phyloP scores from a whole-genome alignment of 805 yeast genomes.

The Vanderwaltozyma yarrowii region DNA sequence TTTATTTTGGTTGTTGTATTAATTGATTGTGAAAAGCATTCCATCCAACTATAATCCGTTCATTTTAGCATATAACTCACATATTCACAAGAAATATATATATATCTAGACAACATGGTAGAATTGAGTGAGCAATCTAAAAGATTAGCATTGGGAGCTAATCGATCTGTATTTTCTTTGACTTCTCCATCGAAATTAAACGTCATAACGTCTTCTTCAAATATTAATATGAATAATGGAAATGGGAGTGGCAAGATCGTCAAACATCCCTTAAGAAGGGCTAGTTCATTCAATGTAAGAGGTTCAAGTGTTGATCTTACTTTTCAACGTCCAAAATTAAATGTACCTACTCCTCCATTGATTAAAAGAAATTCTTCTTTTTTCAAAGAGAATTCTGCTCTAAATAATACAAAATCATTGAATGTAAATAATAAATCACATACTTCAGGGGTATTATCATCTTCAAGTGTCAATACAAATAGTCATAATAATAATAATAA shows the following conservation, averaged over 20 bases:
- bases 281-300: conserved; percentile 13
- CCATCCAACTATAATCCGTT: too few relatives aligned
- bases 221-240: conserved; percentile 2
- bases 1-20: too few relatives aligned
- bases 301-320: not conserved
- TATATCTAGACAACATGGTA: too few relatives aligned
- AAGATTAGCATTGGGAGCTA: conserved; percentile 17
- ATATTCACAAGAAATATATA: too few relatives aligned
- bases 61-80: too few relatives aligned
- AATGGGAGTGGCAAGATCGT: conserved; percentile 18
- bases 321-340: conserved; percentile 17
- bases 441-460: not conserved
- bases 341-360: conserved; percentile 24
- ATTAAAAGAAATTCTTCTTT: conserved; percentile 26
- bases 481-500: too few relatives aligned
- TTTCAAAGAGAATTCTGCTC: conserved; percentile 12
- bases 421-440: not conserved
- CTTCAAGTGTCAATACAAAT: too few relatives aligned
- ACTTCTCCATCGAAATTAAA: conserved; percentile 40
- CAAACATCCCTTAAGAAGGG: conserved; percentile 17
- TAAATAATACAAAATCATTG: not conserved
- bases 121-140: conserved; percentile 4
- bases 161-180: conserved; percentile 30
- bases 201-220: conserved; percentile 26
- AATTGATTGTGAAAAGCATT: too few relatives aligned